Percentiles rank a stretch among this genome's conserved stretches.
phyloP scores from a whole-genome alignment of 2,329 filamentous ascomycete genomes.

The Botrytis deweyae region DNA sequence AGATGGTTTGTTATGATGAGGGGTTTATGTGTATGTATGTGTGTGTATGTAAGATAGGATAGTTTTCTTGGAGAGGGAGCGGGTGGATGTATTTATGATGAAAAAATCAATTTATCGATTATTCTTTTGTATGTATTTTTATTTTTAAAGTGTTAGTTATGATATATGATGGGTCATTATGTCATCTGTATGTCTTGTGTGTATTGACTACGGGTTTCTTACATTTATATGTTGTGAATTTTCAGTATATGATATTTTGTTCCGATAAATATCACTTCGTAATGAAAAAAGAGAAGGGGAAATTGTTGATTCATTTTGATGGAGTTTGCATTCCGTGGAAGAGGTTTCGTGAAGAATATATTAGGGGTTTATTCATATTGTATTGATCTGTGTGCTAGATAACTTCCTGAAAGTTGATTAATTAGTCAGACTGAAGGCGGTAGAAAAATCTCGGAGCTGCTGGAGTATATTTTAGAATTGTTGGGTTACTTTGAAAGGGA shows the following conservation, averaged over 20 bases:
- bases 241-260: accelerated
- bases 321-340: accelerated
- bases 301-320: not conserved
- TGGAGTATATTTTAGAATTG: not conserved
- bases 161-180: not conserved
- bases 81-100: not conserved
- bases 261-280: accelerated
- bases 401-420: not conserved
- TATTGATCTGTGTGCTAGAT: not conserved
- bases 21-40: not conserved
- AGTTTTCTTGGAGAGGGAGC: not conserved
- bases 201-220: not conserved
- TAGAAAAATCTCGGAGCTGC: not conserved
- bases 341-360: accelerated
- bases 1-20: not conserved
- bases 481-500: accelerated
- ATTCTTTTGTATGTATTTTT: not conserved
- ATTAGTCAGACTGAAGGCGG: not conserved
- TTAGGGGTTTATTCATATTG: accelerated
- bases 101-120: not conserved
- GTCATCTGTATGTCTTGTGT: too few species aligned
- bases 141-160: not conserved
- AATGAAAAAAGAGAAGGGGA: not conserved
- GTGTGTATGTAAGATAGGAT: not conserved
- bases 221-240: not conserved